A percentile compares a stretch with the other conserved stretches of the same genome.
Evolutionary conservation across 768 basidiomycete genomes (phyloP).

Genomic region (Tremella fuciformis): DNA sequence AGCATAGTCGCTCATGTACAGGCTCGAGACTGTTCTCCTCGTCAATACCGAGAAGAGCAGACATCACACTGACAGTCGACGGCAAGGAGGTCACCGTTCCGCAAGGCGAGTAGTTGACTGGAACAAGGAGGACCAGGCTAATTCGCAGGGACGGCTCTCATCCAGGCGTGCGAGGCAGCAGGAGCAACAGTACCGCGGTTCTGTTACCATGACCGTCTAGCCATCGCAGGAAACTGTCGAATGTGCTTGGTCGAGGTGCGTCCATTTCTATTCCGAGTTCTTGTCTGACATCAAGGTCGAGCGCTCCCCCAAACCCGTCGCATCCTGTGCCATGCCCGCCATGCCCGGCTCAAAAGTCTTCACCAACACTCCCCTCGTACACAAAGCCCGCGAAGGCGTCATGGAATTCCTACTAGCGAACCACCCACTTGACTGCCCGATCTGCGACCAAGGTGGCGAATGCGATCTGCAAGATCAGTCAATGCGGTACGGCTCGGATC

Average conservation of each 20-base stretch:
- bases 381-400: slow-evolving; percentile 77
- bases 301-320: slow-evolving; percentile 88
- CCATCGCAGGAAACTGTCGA: slow-evolving; percentile 96
- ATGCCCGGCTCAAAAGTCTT: slow-evolving; percentile 91
- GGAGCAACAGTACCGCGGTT: slow-evolving; percentile 51
- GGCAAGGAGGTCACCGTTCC: slow-evolving; percentile 97
- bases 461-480: slow-evolving; percentile 99
- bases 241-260: slow-evolving; percentile 94
- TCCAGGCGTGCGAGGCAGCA: slow-evolving; percentile 84
- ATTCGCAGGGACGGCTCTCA: slow-evolving; percentile 66
- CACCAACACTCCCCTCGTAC: slow-evolving; percentile 78
- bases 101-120: slow-evolving; percentile 65
- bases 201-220: slow-evolving; percentile 62
- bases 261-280: background rate
- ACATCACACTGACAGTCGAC: slow-evolving; percentile 87
- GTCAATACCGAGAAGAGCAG: slow-evolving; percentile 38
- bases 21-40: slow-evolving; percentile 42
- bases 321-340: slow-evolving; percentile 97
- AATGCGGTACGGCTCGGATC: slow-evolving; percentile 97
- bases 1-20: slow-evolving; percentile 18
- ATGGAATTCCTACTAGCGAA: slow-evolving; percentile 99
- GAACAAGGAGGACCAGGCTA: background rate
- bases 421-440: slow-evolving; percentile 96
- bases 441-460: slow-evolving; percentile 98
- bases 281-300: slow-evolving; percentile 58